Evolutionary conservation across 2,329 filamentous ascomycete genomes (phyloP).

Genomic region (Penicillium verrucosum): DNA sequence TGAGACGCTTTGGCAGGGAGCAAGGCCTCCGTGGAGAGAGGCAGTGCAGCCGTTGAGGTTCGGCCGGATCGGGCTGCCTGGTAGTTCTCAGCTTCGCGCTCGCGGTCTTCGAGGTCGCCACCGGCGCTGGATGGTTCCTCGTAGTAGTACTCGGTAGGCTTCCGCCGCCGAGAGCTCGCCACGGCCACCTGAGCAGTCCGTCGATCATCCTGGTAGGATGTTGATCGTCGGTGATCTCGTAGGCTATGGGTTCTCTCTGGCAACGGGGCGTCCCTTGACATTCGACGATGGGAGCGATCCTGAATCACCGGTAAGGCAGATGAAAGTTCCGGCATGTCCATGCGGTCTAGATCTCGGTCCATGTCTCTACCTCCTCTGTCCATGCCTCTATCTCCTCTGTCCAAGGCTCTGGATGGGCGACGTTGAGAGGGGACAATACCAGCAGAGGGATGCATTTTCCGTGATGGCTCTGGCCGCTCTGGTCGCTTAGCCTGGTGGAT

Average conservation of each 20-base stretch:
- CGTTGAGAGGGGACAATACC: conserved; percentile 27
- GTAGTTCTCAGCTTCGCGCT: conserved; percentile 39
- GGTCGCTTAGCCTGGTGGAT: conserved; percentile 38
- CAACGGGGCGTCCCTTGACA: conserved; percentile 30
- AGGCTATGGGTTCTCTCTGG: conserved; percentile 37
- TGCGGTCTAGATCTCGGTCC: not conserved
- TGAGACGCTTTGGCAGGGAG: conserved; percentile 30
- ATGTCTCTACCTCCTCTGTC: conserved; percentile 22
- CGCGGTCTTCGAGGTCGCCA: conserved; percentile 37
- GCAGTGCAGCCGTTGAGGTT: conserved; percentile 18
- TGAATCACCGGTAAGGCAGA: conserved; percentile 35
- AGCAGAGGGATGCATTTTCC: not conserved
- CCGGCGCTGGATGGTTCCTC: conserved; percentile 13
- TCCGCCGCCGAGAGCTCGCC: conserved; percentile 36
- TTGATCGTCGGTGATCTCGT: conserved; percentile 27
- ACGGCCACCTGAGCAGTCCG: conserved; percentile 34
- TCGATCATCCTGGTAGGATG: conserved; percentile 33
- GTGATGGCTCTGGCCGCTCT: conserved; percentile 27
- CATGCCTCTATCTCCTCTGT: conserved; percentile 20
- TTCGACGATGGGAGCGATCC: conserved; percentile 30
- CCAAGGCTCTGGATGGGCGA: conserved; percentile 27
- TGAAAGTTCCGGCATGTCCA: conserved; percentile 35
- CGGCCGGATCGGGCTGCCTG: conserved; percentile 35
- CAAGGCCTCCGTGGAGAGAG: conserved; percentile 37
- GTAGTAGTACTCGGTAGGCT: conserved; percentile 32